A percentile compares a stretch with the other conserved stretches of the same genome.
Conservation (phyloP, 108 stramenopile species). For the Pseudonitzschia delicatissima region DNA sequence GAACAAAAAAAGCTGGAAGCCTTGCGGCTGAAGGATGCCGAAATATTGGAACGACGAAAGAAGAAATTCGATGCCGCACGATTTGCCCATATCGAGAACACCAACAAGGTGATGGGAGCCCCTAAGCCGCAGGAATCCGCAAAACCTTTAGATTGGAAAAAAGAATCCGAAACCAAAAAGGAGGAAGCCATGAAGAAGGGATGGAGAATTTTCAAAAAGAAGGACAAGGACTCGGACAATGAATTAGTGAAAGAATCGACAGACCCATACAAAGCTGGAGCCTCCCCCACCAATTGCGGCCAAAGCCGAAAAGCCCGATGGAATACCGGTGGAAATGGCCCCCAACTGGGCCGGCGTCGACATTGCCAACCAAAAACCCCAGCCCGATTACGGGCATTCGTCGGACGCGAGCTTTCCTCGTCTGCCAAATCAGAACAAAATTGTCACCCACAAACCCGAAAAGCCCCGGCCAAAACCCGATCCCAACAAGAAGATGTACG, state of each 20-base stretch:
- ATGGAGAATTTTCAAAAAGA: constrained; percentile 5
- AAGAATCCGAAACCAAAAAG: background rate
- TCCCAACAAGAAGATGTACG: background rate
- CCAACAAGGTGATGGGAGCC: constrained; percentile 8
- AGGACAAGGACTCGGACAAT: background rate
- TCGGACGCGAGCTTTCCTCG: background rate
- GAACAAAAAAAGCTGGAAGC: constrained; percentile 1
- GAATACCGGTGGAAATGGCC: background rate
- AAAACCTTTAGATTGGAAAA: too few relatives aligned
- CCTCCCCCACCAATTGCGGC: constrained; percentile 4
- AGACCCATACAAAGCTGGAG: background rate
- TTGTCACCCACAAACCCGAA: background rate
- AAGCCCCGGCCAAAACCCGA: background rate
- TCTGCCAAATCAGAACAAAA: background rate
- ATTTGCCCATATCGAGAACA: constrained; percentile 30
- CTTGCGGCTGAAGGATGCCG: constrained; percentile 16
- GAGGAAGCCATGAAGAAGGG: constrained; percentile 7
- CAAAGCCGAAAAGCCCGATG: background rate
- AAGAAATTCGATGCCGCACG: constrained; percentile 25
- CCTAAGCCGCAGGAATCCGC: background rate
- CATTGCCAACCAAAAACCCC: background rate
- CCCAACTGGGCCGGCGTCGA: constrained; percentile 1
- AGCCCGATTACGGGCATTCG: background rate
- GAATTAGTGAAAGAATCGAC: background rate
- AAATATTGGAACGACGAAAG: constrained; percentile 26